phyloP scores from a whole-genome alignment of 345 rosid genomes.

The Ricinus communis region DNA sequence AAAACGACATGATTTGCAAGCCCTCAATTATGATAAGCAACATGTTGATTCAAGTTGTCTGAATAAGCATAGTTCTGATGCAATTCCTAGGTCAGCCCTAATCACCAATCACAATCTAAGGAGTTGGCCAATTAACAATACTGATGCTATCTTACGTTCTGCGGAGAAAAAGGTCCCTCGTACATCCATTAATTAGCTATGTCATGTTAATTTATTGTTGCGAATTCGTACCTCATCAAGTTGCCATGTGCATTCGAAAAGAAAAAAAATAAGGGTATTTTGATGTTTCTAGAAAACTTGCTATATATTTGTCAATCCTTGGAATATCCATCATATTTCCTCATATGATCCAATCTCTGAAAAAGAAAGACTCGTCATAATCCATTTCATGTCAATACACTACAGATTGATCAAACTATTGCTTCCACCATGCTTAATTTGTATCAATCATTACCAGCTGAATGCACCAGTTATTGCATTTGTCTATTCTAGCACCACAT shows the following conservation, averaged over 20 bases:
- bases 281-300: background rate
- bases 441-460: background rate
- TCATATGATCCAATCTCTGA: background rate
- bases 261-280: background rate
- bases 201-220: background rate
- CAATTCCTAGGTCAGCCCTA: background rate
- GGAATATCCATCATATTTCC: background rate
- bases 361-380: background rate
- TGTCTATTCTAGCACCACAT: background rate
- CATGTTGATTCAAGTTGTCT: background rate
- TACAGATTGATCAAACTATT: background rate
- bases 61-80: background rate
- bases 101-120: background rate
- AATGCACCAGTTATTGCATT: background rate
- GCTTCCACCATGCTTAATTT: background rate
- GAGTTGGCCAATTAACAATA: background rate
- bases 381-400: background rate
- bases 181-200: background rate
- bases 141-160: background rate
- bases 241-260: background rate
- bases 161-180: conserved; percentile 8
- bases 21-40: background rate
- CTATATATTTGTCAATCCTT: background rate
- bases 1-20: background rate
- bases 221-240: background rate